phyloP scores from a whole-genome alignment of 768 basidiomycete species.

The Cystoderma amianthinum region DNA sequence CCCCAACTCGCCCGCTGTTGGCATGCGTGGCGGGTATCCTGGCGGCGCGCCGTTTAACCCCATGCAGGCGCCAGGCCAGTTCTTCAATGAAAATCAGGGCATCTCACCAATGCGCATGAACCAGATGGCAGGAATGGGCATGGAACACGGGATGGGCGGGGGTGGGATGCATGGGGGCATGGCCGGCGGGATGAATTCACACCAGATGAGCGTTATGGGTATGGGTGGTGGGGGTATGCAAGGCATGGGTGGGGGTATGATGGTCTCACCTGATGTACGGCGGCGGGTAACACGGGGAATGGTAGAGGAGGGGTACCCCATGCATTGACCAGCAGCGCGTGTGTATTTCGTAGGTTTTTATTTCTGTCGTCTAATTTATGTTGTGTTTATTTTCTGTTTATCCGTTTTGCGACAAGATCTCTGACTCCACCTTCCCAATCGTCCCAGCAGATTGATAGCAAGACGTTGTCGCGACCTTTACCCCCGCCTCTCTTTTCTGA shows the following conservation, averaged over 20 bases:
- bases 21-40: conserved; percentile 15
- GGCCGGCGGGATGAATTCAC: conserved; percentile 8
- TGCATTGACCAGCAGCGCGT: conserved; percentile 12
- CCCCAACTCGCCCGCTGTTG: conserved; percentile 22
- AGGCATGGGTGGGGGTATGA: conserved; percentile 21
- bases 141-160: conserved; percentile 13
- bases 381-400: conserved; percentile 15
- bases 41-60: conserved; percentile 18
- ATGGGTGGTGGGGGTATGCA: conserved; percentile 23
- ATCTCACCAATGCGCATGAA: conserved; percentile 29
- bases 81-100: conserved; percentile 18
- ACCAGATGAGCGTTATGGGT: conserved; percentile 12
- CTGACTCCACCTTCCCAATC: conserved; percentile 37
- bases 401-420: conserved; percentile 20
- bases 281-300: conserved; percentile 22
- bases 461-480: no score
- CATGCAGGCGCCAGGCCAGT: conserved; percentile 18
- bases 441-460: conserved; percentile 37
- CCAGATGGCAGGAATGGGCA: conserved; percentile 14
- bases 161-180: conserved; percentile 21
- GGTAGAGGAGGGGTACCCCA: conserved; percentile 21
- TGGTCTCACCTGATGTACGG: conserved; percentile 14
- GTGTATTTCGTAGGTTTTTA: conserved; percentile 7
- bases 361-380: conserved; percentile 7
- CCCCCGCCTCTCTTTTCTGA: conserved; percentile 18